Evolutionary conservation across 2,329 filamentous ascomycete species (phyloP), one percentile per base, ranked within the genome.

Genomic region (Hansfordia pulvinata): DNA sequence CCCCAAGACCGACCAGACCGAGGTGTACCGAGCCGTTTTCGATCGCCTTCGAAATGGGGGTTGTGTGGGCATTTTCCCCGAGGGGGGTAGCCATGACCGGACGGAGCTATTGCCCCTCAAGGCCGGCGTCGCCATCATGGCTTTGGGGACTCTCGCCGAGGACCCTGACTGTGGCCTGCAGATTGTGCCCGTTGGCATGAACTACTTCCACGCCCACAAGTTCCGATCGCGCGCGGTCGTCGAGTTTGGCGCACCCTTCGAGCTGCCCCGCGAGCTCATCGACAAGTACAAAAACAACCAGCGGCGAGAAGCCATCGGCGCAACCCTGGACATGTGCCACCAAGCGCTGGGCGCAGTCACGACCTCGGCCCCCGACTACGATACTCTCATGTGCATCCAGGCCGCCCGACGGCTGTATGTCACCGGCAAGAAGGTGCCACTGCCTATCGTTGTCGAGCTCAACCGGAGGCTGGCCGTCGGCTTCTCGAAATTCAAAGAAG

Each of bases 181-280:
- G 53, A 94, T 98, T 41, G 83, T 98, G 14, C 90, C 90, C 4
- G 86, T 90, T 27, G 88, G 88, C 42, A 94, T 98, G 88, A 98
- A 98, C 54, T 98, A 98, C 55, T 98, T 98, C 57, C 88, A 96
- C 53, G 82, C 88, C 1, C 88, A 98, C 64, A 98, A 96, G 52
- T 98, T 98, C 55, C 79, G 88, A 23, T 96, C 88, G 36, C 73
- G 90, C 47, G 90, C 88, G 19, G 88, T 98, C 4, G 76, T 96
- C 33, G 90, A 98, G 47, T 98, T 96, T 42, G 90, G 90, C 7
- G 76, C 73, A 15, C 85, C 90, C 0, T 76, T 96, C 35, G 81
- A 93, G 38, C 75, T 96, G 8, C 79, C 85, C 1, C 60, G 62
- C 12, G 80, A 93, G 43, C 58, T 94, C 18, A 83, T 94, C 5